Base-by-base conservation (phyloP, 441 rosid species). In the Mallotus repandus region DNA sequence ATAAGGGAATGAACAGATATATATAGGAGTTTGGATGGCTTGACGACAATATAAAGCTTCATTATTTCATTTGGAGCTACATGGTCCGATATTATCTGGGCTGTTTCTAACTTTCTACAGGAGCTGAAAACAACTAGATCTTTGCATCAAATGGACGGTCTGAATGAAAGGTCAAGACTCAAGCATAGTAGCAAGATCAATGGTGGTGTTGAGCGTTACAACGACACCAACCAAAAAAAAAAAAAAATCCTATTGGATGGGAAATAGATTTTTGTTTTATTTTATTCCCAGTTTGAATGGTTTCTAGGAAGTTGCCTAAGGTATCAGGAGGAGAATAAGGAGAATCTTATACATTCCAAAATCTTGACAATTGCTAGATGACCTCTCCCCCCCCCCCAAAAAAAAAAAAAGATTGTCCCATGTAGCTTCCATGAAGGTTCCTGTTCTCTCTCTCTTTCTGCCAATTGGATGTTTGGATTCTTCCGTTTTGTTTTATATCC, bases 261-360 rank as follows among this genome's bases (percentile, higher is more conserved):
- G 70, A 29, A 29, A 5, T 41, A 8, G 32, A 19, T 35, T 32
- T 32, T 35, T 29, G 19, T 32, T 13, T 61, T 52, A 43, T 52
- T 65, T 72, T 56, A 66, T 22, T 60, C 32, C 56, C 21, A 19
- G 7, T 35, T 29, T 12, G 63, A 25, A 25, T 4, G 41, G 81
- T 77, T 85, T 83, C 89, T 14, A 64, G 87, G 91, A 87, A 87
- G 82, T 78, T 87, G 83, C 86, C 41, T 22, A n/a, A 35, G 74
- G 63, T 25, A 46, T 18, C 5, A 69, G 61, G 53, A 63, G 25
- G 46, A 35, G 10, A 35, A 56, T 60, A 53, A 16, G 18, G 29
- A 53, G 63, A 57, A 55, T 14, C 56, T 48, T n/a, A 35, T 43
- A 68, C 59, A 43, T 38, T 43, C 68, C 62, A 71, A 41, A 70